Percentiles rank a stretch among this genome's conserved stretches.
phyloP scores from a whole-genome alignment of 352 stramenopile species.

The Globisporangium okanoganense region DNA sequence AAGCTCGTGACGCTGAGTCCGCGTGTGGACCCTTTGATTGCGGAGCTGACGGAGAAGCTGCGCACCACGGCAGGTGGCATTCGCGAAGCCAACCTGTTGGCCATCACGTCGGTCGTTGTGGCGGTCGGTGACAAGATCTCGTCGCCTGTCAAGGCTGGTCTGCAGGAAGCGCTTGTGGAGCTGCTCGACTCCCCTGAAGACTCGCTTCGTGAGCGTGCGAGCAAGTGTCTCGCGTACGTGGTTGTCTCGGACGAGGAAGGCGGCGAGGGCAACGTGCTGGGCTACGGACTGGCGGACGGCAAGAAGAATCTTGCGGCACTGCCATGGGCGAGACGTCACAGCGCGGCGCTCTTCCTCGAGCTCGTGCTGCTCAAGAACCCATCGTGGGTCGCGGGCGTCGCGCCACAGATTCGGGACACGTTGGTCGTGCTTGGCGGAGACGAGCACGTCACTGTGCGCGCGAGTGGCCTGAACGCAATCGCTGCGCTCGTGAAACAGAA shows the following conservation, averaged over 20 bases:
- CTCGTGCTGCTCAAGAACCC: conserved; percentile 47
- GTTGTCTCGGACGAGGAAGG: conserved; percentile 46
- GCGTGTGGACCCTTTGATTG: conserved; percentile 94
- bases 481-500: conserved; percentile 53
- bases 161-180: conserved; percentile 67
- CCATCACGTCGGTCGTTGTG: conserved; percentile 59
- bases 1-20: conserved; percentile 94
- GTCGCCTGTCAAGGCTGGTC: conserved; percentile 27
- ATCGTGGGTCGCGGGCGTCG: conserved; percentile 27
- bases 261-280: conserved; percentile 30
- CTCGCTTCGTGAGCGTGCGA: conserved; percentile 52
- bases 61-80: conserved; percentile 59
- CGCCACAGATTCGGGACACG: conserved; percentile 20
- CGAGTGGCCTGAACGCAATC: conserved; percentile 49
- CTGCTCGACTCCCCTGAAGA: conserved; percentile 68
- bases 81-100: conserved; percentile 75
- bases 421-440: conserved; percentile 50
- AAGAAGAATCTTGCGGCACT: conserved; percentile 30
- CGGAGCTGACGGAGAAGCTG: conserved; percentile 91
- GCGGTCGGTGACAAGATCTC: conserved; percentile 74
- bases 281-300: conserved; percentile 41
- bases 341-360: conserved; percentile 52
- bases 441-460: conserved; percentile 63
- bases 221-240: conserved; percentile 59
- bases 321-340: conserved; percentile 59